A percentile compares a stretch with the other conserved stretches of the same genome.
phyloP scores from a whole-genome alignment of 768 basidiomycete species.

The Mrakia frigida region DNA sequence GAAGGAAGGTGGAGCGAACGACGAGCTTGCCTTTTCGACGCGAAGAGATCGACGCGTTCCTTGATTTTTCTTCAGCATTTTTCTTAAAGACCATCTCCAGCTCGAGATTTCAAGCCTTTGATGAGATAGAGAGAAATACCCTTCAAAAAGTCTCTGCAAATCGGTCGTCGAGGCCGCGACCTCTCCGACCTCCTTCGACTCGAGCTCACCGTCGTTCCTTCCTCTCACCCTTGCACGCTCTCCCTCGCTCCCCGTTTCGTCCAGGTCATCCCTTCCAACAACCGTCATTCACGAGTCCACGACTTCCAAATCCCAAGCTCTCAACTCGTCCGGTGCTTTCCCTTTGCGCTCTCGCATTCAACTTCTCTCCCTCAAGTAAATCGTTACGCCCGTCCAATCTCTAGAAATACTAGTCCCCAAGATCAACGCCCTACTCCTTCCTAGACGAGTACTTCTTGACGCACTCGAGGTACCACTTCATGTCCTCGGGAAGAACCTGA shows the following conservation, averaged over 20 bases:
- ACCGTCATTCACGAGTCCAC: no score
- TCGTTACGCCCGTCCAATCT: no score
- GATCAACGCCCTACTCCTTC: background rate
- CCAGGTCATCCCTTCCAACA: no score
- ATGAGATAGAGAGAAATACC: background rate
- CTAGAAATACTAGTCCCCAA: no score
- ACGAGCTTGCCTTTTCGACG: background rate
- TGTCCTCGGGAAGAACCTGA: constrained; percentile 80
- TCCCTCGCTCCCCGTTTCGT: no score
- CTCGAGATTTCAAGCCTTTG: background rate
- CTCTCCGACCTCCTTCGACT: no score
- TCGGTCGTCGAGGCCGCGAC: background rate
- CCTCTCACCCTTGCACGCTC: no score
- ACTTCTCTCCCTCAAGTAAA: no score
- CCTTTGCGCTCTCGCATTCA: no score
- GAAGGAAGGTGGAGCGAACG: background rate
- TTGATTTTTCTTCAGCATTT: background rate
- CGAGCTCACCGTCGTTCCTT: no score
- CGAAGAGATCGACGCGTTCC: background rate
- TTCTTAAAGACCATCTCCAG: background rate
- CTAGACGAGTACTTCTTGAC: constrained; percentile 43
- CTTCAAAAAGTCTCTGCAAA: background rate
- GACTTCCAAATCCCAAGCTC: no score
- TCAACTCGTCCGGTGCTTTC: no score
- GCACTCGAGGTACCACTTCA: constrained; percentile 85